A percentile compares a stretch with the other conserved stretches of the same genome.
Evolutionary conservation across 306 rosid genomes (phyloP).

Genomic region (Pterocarpus santalinus): DNA sequence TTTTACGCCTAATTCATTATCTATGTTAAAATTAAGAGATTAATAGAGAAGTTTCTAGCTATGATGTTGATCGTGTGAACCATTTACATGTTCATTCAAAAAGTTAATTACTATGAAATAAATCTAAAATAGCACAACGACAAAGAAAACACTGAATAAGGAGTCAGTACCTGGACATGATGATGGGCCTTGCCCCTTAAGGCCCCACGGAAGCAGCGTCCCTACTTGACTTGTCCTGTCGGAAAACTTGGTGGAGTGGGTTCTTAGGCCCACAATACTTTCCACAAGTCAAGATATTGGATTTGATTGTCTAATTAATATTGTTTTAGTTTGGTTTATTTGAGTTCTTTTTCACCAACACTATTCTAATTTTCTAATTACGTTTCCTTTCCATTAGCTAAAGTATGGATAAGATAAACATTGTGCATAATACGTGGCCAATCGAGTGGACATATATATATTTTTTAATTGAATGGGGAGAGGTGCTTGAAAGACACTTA

Average conservation of each 20-base stretch:
- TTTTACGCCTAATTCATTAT: not conserved
- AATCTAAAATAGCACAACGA: not conserved
- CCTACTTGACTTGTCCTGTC: not conserved
- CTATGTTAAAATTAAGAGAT: slow-evolving; percentile 1
- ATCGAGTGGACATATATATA: not conserved
- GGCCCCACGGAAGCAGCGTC: not conserved
- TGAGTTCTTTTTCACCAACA: not conserved
- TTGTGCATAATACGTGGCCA: not conserved
- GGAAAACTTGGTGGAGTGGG: slow-evolving; percentile 5
- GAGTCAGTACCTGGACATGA: not conserved
- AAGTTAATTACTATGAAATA: not conserved
- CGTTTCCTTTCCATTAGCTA: not conserved
- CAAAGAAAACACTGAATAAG: not conserved
- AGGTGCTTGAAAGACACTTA: not conserved
- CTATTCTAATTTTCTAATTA: not conserved
- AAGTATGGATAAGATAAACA: not conserved
- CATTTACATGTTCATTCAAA: not conserved
- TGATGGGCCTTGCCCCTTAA: not conserved
- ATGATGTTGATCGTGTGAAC: not conserved
- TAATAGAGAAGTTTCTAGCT: not conserved
- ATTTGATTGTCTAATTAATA: slow-evolving; percentile 15
- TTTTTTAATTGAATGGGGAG: not conserved
- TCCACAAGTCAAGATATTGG: slow-evolving; percentile 33
- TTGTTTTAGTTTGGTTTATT: not conserved
- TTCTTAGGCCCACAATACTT: slow-evolving; percentile 28